Evolutionary conservation across 441 rosid genomes (phyloP).

Genomic region (Adansonia grandidieri): DNA sequence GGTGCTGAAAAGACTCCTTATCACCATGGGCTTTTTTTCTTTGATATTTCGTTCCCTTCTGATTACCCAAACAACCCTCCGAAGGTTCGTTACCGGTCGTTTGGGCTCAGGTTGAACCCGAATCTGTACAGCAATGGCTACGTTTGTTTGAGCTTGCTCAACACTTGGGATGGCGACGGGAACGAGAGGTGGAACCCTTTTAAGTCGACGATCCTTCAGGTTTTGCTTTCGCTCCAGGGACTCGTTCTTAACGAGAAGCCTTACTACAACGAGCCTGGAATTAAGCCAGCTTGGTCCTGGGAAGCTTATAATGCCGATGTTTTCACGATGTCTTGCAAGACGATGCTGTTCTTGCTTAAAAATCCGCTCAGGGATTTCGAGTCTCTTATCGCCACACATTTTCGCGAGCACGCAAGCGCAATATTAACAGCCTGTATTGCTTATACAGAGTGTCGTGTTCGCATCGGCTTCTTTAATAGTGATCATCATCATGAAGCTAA

Average conservation of each 20-base stretch:
- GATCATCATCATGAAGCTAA: background rate
- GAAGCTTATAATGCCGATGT: background rate
- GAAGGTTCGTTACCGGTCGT: slow-evolving; percentile 17
- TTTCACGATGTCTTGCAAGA: slow-evolving; percentile 15
- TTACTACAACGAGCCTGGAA: slow-evolving; percentile 29
- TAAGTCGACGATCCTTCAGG: slow-evolving; percentile 34
- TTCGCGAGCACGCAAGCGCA: background rate
- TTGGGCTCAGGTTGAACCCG: slow-evolving; percentile 29
- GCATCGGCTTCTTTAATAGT: background rate
- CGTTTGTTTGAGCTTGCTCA: slow-evolving; percentile 34
- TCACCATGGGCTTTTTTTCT: slow-evolving; percentile 35
- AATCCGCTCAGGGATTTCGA: slow-evolving; percentile 18
- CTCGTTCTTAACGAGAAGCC: slow-evolving; percentile 32
- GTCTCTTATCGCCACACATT: slow-evolving; percentile 13
- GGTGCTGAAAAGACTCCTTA: slow-evolving; percentile 32
- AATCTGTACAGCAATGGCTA: slow-evolving; percentile 25
- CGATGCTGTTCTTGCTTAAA: background rate
- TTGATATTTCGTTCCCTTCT: slow-evolving; percentile 25
- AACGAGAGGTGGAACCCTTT: slow-evolving; percentile 18
- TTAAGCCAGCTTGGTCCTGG: background rate
- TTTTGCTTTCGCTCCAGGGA: slow-evolving; percentile 36
- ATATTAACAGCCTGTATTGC: slow-evolving; percentile 9
- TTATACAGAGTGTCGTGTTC: background rate
- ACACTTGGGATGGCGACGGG: slow-evolving; percentile 11
- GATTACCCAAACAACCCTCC: slow-evolving; percentile 30